Percentiles rank a stretch among this genome's conserved stretches.
Conservation (phyloP, 768 basidiomycete genomes). For the Tylopilus rubrobrunneus region DNA sequence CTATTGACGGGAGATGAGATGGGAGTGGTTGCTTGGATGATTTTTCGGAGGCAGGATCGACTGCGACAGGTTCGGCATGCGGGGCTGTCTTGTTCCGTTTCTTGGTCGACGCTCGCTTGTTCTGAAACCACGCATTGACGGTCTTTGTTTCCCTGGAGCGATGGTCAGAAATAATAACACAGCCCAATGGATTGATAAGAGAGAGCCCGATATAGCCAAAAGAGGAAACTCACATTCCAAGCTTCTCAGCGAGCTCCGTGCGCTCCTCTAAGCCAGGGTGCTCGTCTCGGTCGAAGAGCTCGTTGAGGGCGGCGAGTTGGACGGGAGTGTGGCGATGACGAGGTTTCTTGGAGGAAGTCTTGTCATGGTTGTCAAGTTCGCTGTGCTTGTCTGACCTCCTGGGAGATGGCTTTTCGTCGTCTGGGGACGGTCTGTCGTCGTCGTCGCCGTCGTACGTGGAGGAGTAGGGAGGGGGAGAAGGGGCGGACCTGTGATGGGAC, state of each 20-base stretch:
- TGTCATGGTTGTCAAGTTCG: slow-evolving; percentile 24
- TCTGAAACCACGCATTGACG: slow-evolving; percentile 85
- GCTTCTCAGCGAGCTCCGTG: slow-evolving; percentile 60
- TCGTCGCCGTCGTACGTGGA: slow-evolving; percentile 18
- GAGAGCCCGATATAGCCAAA: slow-evolving; percentile 21
- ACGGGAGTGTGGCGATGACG: slow-evolving; percentile 70
- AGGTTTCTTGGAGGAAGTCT: slow-evolving; percentile 55
- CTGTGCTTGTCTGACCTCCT: slow-evolving; percentile 21
- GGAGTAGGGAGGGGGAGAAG: slow-evolving; percentile 8
- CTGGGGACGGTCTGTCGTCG: slow-evolving; percentile 16
- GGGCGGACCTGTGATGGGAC: slow-evolving; percentile 6
- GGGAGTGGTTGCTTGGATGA: slow-evolving; percentile 24
- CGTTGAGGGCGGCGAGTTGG: slow-evolving; percentile 74
- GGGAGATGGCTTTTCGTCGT: slow-evolving; percentile 24
- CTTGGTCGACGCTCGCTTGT: slow-evolving; percentile 80
- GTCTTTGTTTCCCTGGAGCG: slow-evolving; percentile 72
- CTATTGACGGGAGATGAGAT: slow-evolving; percentile 35
- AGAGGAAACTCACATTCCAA: slow-evolving; percentile 64
- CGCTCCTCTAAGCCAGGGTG: slow-evolving; percentile 71
- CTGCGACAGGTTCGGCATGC: slow-evolving; percentile 30
- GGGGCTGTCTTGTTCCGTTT: slow-evolving; percentile 51
- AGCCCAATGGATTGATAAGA: slow-evolving; percentile 16
- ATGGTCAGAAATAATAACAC: slow-evolving; percentile 10
- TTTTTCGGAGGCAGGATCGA: slow-evolving; percentile 19
- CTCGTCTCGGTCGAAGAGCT: slow-evolving; percentile 72